phyloP scores from a whole-genome alignment of 129 eudicot species.

The Oenanthe sinensis region DNA sequence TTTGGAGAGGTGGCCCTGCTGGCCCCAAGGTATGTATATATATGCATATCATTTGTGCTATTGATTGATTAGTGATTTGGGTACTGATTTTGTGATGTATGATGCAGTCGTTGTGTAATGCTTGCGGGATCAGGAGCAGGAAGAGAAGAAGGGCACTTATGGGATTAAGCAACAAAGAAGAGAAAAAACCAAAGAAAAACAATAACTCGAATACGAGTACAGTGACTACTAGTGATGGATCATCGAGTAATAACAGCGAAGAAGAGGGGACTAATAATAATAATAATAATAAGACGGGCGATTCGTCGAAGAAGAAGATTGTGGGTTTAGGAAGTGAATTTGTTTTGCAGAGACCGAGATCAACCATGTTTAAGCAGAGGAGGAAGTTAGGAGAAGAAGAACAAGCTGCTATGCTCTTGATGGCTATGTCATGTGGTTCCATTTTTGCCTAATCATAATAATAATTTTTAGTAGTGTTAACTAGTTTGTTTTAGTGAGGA shows the following conservation, averaged over 20 bases:
- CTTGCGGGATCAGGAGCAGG: constrained; percentile 96
- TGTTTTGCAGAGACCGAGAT: constrained; percentile 84
- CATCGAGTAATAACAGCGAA: constrained; percentile 23
- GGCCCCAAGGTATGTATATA: constrained; percentile 69
- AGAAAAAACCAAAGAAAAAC: constrained; percentile 51
- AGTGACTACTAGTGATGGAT: constrained; percentile 18
- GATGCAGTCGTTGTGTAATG: constrained; percentile 82
- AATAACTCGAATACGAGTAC: neutral
- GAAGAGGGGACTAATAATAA: constrained; percentile 20
- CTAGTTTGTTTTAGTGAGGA: neutral
- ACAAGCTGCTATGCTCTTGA: constrained; percentile 78
- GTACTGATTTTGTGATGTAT: neutral
- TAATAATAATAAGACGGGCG: constrained; percentile 20
- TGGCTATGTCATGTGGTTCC: constrained; percentile 89
- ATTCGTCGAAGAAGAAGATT: constrained; percentile 45
- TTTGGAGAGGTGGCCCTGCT: constrained; percentile 98
- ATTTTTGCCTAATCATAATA: constrained; percentile 40
- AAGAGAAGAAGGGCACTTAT: constrained; percentile 75
- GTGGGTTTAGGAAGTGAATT: constrained; percentile 53
- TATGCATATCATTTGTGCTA: neutral
- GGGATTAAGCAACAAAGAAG: constrained; percentile 48
- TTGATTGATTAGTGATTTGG: neutral
- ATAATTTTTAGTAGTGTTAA: neutral
- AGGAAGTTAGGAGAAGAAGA: constrained; percentile 75
- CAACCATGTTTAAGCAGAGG: constrained; percentile 42